Conservation (phyloP, 2,329 filamentous ascomycete species). For the Incumbomyces lentus region DNA sequence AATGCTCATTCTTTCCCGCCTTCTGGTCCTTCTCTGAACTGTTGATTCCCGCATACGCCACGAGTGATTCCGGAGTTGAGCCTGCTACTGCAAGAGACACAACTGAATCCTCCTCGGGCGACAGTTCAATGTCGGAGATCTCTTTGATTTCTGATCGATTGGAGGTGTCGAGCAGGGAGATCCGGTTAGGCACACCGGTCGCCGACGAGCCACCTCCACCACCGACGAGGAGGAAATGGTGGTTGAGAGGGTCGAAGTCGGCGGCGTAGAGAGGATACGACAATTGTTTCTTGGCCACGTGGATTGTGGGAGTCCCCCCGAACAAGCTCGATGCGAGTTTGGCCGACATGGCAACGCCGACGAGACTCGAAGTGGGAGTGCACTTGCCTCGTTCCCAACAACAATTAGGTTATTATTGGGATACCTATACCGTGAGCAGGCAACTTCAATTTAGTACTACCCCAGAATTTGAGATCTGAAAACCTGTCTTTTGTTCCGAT, state of each 20-base stretch:
- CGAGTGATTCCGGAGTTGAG: conserved; percentile 42
- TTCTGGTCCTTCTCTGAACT: conserved; percentile 62
- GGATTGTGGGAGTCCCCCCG: conserved; percentile 9
- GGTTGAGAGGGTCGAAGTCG: conserved; percentile 76
- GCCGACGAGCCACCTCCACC: conserved; percentile 77
- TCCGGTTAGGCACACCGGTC: conserved; percentile 77
- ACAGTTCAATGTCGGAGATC: conserved; percentile 64
- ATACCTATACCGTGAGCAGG: no score
- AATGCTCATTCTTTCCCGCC: conserved; percentile 71
- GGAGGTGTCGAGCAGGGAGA: conserved; percentile 62
- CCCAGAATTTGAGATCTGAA: no score
- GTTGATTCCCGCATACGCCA: conserved; percentile 71
- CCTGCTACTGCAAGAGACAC: conserved; percentile 66
- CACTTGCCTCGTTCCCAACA: no score
- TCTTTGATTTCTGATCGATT: conserved; percentile 53
- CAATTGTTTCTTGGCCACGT: conserved; percentile 33
- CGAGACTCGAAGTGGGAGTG: no score
- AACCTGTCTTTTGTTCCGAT: no score
- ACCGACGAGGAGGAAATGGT: conserved; percentile 65
- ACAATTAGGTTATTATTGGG: no score
- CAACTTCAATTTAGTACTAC: no score
- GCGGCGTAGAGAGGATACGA: conserved; percentile 78
- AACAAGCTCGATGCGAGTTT: background rate
- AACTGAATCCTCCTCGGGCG: conserved; percentile 78
- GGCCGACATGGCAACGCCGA: background rate